Base-by-base conservation (phyloP, 768 basidiomycete species). In the Termitomyces sp. region DNA sequence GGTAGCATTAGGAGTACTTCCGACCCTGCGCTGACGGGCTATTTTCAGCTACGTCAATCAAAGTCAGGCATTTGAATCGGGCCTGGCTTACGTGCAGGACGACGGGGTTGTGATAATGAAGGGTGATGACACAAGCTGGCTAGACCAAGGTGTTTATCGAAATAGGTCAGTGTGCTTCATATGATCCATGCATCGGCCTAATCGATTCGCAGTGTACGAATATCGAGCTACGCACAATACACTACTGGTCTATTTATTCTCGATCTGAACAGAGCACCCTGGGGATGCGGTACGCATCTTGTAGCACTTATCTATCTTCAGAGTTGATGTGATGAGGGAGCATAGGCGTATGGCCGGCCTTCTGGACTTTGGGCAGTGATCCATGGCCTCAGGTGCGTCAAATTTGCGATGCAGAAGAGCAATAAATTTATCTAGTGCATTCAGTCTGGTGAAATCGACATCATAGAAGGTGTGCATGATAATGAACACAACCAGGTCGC, bases 401-500 rank as follows among this genome's bases (percentile, higher is more conserved):
- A 28, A 18, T 32, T 57, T 60, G 33, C 22, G 48, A 38, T 53
- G 13, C 16, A 57, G 38, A 46, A 36, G 45, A 46, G 16, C 7
- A 42, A 38, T 57, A 52, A 52, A 58, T 63, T 56, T 57, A 53
- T 66, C 59, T 60, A 39, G 51, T 66, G 54, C 58, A 39, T 39
- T 44, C 42, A 92, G 91, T 78, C 75, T 12, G 91, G 91, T 15
- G 91, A 92, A 74, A 90, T 93, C 61, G 91, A 92, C 71, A 88
- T 92, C 33, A 85, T 92, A 35, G 91, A 92, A 72, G 91, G 91
- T 15, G 91, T 93, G 6, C 91, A 93, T 64, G 90, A 91, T 69
- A 90, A 91, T 62, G 78, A 87, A 68, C 90, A 92, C 67, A 92
- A 93, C 65, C 91, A 93, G 73, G 88, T 93, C 18, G 88, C 90